Evolutionary conservation across 2,329 filamentous ascomycete genomes (phyloP), one percentile per base, ranked within the genome.

Genomic region (Ceratocystis variospora): DNA sequence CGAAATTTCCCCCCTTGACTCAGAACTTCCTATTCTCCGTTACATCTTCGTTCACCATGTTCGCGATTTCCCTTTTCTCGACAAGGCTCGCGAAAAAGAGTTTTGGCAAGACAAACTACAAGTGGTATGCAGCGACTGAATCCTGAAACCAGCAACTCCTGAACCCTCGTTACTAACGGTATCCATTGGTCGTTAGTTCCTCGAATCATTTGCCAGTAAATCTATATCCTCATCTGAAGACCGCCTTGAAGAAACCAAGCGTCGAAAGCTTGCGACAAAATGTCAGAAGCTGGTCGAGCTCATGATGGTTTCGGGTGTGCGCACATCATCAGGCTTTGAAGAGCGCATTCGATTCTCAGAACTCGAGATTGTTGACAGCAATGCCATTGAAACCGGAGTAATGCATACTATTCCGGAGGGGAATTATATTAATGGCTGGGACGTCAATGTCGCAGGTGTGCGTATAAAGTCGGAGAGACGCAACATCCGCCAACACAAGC

Each of bases 81-180:
- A 99, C 76, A 90, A 96, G 80, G 94, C 94, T 25, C 88, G 85
- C 73, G 94, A 99, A 81, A 96, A 97, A 82, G 94, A 99, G 77
- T 99, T 99, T 73, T 99, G 94, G 94, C 94, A 99, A 78, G 91
- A 97, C 74, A 97, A 96, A 76, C 79, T 99, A 68, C 94, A 99
- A 79, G 84, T 92, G 73, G 90, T 96, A 77, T 71, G 88, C 12
- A 5, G 37, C 10, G 37, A 41, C 86, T 55, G 28, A 45, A 59
- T 28, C 41, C 53, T 10, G 37, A 41, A 41, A 41, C 1, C 4
- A 41, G 37, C 3, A 15, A 41, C 37, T 5, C 19, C 22, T n/a
- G 17, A n/a, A 53, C 22, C 22, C 2, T 25, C 3, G 28, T 4
- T 53, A 28, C 48, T 53, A 53, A 53, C 48, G 5, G 22, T 28